Conservation (phyloP, 2,329 filamentous ascomycete species). For the Ophiostoma perfectum region DNA sequence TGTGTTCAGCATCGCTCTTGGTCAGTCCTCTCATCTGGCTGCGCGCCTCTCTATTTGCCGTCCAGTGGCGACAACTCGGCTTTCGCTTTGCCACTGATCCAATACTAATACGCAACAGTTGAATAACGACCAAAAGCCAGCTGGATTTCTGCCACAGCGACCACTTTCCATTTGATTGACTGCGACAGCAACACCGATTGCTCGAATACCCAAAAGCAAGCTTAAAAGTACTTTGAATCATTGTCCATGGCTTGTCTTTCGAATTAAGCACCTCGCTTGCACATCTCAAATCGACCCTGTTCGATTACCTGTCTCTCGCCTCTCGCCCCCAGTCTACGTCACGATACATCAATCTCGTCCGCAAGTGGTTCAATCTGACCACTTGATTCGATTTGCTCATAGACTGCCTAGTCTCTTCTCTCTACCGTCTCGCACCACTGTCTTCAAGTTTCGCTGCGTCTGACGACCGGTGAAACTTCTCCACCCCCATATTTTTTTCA, state of each 20-base stretch:
- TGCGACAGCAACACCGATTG: not conserved
- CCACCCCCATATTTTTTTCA: slow-evolving; percentile 33
- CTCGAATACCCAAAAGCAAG: slow-evolving; percentile 1
- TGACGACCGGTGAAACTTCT: slow-evolving; percentile 27
- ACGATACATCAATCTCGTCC: not conserved
- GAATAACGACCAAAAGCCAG: slow-evolving; percentile 1
- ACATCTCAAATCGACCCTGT: slow-evolving; percentile 23
- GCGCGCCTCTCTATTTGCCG: not conserved
- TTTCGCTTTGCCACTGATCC: not conserved
- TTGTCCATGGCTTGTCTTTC: slow-evolving; percentile 35
- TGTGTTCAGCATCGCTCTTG: slow-evolving; percentile 9
- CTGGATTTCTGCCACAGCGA: slow-evolving; percentile 8
- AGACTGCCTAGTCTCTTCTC: not conserved
- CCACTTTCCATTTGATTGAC: not conserved
- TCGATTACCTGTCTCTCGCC: slow-evolving; percentile 31
- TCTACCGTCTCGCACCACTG: not conserved
- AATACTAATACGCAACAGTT: not conserved
- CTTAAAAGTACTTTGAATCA: not conserved
- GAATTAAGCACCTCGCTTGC: slow-evolving; percentile 17
- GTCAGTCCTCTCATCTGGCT: not conserved
- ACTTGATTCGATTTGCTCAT: not conserved
- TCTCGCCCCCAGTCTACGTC: slow-evolving; percentile 25
- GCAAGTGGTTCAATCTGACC: not conserved
- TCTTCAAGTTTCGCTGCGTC: slow-evolving; percentile 17
- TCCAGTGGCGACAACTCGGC: not conserved